These are phyloP conservation scores for Phytophthora europaea DNA, from an alignment of 352 stramenopile species.

Conservation along the genomic window DNA sequence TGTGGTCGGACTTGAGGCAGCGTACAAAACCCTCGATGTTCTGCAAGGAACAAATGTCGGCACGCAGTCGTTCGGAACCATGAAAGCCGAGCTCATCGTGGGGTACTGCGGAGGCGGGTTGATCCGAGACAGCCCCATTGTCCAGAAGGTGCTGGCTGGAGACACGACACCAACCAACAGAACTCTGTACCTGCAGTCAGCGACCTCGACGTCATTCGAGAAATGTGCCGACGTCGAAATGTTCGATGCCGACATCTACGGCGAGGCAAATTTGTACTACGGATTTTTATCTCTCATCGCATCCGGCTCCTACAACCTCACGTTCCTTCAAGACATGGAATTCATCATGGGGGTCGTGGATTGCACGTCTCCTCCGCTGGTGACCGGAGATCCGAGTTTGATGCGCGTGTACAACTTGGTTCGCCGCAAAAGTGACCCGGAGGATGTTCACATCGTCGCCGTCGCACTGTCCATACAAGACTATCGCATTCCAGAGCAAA, in stretches of 20 bases:
- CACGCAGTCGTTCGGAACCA: conserved; percentile 25
- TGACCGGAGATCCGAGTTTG: conserved; percentile 34
- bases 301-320: conserved; percentile 43
- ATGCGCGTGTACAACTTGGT: conserved; percentile 39
- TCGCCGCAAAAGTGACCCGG: conserved; percentile 23
- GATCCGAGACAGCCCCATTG: conserved; percentile 44
- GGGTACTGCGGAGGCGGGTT: conserved; percentile 33
- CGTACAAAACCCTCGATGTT: conserved; percentile 29
- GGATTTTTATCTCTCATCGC: conserved; percentile 28
- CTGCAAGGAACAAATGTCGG: conserved; percentile 26
- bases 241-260: conserved; percentile 42
- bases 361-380: conserved; percentile 31
- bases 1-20: conserved; percentile 19
- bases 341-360: conserved; percentile 36
- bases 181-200: conserved; percentile 44
- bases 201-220: conserved; percentile 25
- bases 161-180: conserved; percentile 40
- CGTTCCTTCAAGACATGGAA: conserved; percentile 39
- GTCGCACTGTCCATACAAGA: conserved; percentile 33
- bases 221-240: conserved; percentile 16
- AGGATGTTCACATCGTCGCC: conserved; percentile 33
- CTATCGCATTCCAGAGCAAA: conserved; percentile 33
- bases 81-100: conserved; percentile 39
- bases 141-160: conserved; percentile 34
- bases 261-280: conserved; percentile 15